These are phyloP conservation scores for Neurospora sublineolata DNA, from an alignment of 495 filamentous ascomycete species.

Conservation along the genomic window DNA sequence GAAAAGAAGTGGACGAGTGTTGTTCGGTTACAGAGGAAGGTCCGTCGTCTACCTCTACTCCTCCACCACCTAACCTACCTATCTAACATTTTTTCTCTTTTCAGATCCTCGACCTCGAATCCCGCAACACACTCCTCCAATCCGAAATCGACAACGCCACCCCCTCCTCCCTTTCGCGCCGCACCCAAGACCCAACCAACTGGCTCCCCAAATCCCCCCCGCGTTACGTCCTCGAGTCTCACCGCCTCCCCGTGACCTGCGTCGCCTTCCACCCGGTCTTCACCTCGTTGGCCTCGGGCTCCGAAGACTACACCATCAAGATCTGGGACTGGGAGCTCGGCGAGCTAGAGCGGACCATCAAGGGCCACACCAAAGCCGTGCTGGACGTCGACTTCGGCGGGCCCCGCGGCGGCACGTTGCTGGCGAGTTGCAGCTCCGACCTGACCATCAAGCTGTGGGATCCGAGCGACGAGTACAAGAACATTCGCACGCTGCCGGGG, in stretches of 20 bases:
- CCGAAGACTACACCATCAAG: constrained; percentile 74
- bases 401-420: constrained; percentile 62
- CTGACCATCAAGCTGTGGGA: constrained; percentile 93
- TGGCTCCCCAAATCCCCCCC: constrained; percentile 75
- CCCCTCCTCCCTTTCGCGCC: constrained; percentile 48
- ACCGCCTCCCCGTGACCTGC: constrained; percentile 65
- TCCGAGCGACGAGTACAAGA: constrained; percentile 85
- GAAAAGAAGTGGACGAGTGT: constrained; percentile 93
- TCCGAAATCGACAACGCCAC: constrained; percentile 71
- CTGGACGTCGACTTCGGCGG: constrained; percentile 83
- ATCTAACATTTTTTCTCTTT: neutral
- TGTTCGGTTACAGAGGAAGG: constrained; percentile 79
- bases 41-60: constrained; percentile 19
- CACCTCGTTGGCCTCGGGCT: constrained; percentile 77
- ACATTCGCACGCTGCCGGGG: constrained; percentile 77
- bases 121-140: constrained; percentile 56
- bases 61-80: neutral
- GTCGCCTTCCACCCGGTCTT: constrained; percentile 90
- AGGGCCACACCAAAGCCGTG: constrained; percentile 81
- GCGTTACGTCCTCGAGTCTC: constrained; percentile 68
- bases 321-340: constrained; percentile 96
- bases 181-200: constrained; percentile 65
- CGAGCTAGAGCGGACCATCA: constrained; percentile 77
- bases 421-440: constrained; percentile 76
- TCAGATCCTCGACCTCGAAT: constrained; percentile 85